A percentile compares a stretch with the other conserved stretches of the same genome.
phyloP scores from a whole-genome alignment of 495 filamentous ascomycete genomes.

The Cercophora scortea region DNA sequence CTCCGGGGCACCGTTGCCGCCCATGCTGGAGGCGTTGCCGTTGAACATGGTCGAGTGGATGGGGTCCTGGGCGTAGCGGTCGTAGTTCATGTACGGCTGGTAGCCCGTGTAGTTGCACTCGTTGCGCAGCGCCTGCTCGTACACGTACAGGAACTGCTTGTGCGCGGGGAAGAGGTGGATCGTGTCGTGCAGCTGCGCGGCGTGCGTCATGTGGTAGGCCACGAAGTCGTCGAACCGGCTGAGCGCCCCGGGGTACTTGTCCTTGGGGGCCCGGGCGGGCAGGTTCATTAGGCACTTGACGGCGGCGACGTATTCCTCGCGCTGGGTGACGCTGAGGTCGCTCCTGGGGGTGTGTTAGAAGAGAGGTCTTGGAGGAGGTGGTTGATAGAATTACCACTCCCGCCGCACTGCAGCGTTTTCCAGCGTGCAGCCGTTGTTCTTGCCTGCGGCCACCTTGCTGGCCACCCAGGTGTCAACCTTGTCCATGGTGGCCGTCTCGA shows the following conservation, averaged over 20 bases:
- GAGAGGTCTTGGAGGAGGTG: too few species aligned
- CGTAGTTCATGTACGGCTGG: slow-evolving; percentile 39
- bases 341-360: slow-evolving; percentile 25
- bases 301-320: slow-evolving; percentile 43
- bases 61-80: slow-evolving; percentile 29
- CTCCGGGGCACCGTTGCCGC: slow-evolving; percentile 26
- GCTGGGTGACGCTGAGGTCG: slow-evolving; percentile 35
- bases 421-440: slow-evolving; percentile 40
- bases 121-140: slow-evolving; percentile 58
- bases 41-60: slow-evolving; percentile 31
- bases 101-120: slow-evolving; percentile 62
- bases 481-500: slow-evolving; percentile 28
- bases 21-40: slow-evolving; percentile 31
- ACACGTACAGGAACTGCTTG: slow-evolving; percentile 56
- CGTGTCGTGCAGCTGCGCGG: slow-evolving; percentile 43
- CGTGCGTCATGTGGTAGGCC: slow-evolving; percentile 37
- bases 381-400: slow-evolving; percentile 34
- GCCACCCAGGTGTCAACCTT: slow-evolving; percentile 29
- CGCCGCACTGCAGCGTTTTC: slow-evolving; percentile 39
- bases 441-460: slow-evolving; percentile 27
- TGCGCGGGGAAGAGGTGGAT: slow-evolving; percentile 62
- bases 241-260: slow-evolving; percentile 39
- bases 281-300: slow-evolving; percentile 38
- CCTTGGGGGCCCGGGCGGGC: slow-evolving; percentile 31
- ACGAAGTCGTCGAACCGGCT: slow-evolving; percentile 50